Base-by-base conservation (phyloP, 2,329 filamentous ascomycete species). In the Elsinoe batatas region DNA sequence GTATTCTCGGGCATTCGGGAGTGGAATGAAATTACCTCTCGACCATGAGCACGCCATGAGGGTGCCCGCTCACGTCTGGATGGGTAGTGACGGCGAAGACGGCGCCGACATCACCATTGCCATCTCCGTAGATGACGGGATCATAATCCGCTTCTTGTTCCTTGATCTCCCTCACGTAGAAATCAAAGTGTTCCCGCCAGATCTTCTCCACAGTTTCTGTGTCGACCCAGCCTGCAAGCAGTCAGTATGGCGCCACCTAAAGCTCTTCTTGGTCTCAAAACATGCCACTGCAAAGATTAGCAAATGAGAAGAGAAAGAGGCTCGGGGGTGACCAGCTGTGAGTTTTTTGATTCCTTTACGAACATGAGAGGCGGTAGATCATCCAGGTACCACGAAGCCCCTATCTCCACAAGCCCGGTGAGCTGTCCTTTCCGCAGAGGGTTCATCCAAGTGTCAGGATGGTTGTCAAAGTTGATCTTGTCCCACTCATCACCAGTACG, bases 11-110 rank as follows among this genome's bases (percentile, higher is more conserved):
- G 17, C 35, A 26, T 42, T 4, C 10, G 32, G 13, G 3, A 38
- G 18, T 2, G 15, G 3, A 3, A 1, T 17, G 5, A 2, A 10
- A 26, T 15, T 8, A 80, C 77, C 82, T 76, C 68, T 88, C 83
- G 60, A 88, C 83, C 84, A 88, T 87, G 5, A 87, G 71, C 26
- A 89, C 62, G 0, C 82, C 85, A 68, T 89, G 85, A 0, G 85
- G 85, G 15, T 84, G 75, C 0, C 86, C 86, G 2, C 79, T 83
- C 0, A 86, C 82, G 62, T 89, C 85, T 0, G 85, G 86, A 67
- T 89, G 85, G 35, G 88, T 84, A 0, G 85, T 89, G 68, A 89
- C 85, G 0, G 86, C 85, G 62, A 89, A 88, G 53, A 88, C 79
- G 59, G 88, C 47, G 5, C 47, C 47, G 5, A 51, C 47, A 26